phyloP scores from a whole-genome alignment of 352 stramenopile genomes.

The Nothophytophthora sp. region DNA sequence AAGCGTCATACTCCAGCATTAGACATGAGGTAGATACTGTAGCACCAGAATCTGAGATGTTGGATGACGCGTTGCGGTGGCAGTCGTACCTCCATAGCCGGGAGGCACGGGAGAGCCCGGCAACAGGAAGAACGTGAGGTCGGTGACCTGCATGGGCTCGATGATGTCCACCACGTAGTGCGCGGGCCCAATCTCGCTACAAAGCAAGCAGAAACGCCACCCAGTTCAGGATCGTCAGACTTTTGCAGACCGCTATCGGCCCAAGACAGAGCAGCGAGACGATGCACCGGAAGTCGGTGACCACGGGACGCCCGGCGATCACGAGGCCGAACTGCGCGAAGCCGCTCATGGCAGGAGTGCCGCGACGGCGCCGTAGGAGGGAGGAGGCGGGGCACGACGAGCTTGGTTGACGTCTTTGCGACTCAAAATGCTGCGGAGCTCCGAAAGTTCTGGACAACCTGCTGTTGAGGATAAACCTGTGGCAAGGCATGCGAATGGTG shows the following conservation, averaged over 20 bases:
- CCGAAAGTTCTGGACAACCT: conserved; percentile 7
- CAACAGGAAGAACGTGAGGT: conserved; percentile 79
- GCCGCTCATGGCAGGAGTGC: no score
- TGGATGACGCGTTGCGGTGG: no score
- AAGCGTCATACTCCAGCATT: conserved; percentile 2
- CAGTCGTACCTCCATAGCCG: conserved; percentile 54
- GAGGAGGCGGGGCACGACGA: no score
- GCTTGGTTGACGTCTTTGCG: no score
- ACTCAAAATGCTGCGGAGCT: conserved; percentile 9
- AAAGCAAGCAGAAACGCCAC: no score
- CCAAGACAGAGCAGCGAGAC: not conserved
- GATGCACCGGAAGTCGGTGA: conserved; percentile 60
- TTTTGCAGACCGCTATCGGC: not conserved
- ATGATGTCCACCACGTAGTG: conserved; percentile 67
- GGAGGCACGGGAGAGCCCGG: conserved; percentile 58
- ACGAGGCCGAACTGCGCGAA: conserved; percentile 70
- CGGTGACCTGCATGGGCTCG: conserved; percentile 56
- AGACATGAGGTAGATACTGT: conserved; percentile 1
- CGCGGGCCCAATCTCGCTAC: conserved; percentile 58
- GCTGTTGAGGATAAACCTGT: not conserved
- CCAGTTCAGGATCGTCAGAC: not conserved
- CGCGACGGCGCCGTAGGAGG: no score
- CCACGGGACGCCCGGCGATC: conserved; percentile 59
- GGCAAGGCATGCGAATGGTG: no score
- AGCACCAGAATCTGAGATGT: conserved; percentile 7